These are phyloP conservation scores for Rusavskia elegans DNA, from an alignment of 495 filamentous ascomycete genomes.

Conservation along the genomic window DNA sequence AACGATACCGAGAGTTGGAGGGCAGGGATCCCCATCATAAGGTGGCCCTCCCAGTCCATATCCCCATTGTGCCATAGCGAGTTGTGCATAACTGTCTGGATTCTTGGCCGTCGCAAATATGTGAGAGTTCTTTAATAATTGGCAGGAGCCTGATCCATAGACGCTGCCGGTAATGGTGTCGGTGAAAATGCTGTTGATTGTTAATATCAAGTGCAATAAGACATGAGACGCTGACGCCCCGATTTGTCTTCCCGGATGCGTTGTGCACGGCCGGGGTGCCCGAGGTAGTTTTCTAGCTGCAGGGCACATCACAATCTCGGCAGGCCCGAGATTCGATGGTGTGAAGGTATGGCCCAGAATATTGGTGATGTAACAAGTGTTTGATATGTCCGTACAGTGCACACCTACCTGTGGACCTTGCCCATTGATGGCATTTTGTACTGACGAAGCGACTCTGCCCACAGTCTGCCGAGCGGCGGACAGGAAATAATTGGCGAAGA, in stretches of 20 bases:
- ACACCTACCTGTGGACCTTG: neutral
- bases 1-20: neutral
- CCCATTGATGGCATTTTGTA: neutral
- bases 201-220: conserved; percentile 4
- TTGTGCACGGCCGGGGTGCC: conserved; percentile 1
- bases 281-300: neutral
- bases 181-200: neutral
- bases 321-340: conserved; percentile 1
- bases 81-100: conserved; percentile 5
- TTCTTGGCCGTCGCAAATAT: neutral
- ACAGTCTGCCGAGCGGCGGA: neutral
- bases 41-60: conserved; percentile 3
- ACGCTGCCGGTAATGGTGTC: neutral
- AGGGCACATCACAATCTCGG: conserved; percentile 1
- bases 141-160: conserved; percentile 1
- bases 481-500: neutral
- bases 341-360: conserved; percentile 4
- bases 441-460: neutral
- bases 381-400: neutral
- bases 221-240: conserved; percentile 1
- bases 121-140: neutral
- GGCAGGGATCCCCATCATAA: neutral
- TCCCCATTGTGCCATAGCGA: conserved; percentile 6
- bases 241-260: neutral
- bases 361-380: neutral